A percentile compares a stretch with the other conserved stretches of the same genome.
These are phyloP conservation scores for Alternaria infectoria DNA, from an alignment of 2,329 filamentous ascomycete genomes.

Conservation along the genomic window DNA sequence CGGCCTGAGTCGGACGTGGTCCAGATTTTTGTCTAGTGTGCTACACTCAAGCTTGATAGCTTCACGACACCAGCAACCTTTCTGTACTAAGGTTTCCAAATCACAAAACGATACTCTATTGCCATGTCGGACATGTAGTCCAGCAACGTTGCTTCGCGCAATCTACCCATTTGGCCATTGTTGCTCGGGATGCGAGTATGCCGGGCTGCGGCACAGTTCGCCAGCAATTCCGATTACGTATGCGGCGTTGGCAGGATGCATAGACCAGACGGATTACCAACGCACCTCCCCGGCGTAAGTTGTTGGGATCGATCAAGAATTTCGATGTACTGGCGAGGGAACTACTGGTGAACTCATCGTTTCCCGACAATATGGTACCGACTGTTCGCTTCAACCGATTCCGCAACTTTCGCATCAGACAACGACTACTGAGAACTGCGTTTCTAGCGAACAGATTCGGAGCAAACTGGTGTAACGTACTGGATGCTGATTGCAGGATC, in stretches of 20 bases:
- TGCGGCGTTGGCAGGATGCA: constrained; percentile 8
- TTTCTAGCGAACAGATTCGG: neutral
- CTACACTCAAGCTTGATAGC: constrained; percentile 1
- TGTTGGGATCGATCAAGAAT: neutral
- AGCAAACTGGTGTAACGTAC: neutral
- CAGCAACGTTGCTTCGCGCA: neutral
- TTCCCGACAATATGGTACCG: neutral
- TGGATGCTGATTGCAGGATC: constrained; percentile 1
- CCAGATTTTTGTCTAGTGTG: constrained; percentile 3
- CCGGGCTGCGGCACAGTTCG: constrained; percentile 14
- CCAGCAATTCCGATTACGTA: neutral
- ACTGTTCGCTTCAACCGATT: neutral
- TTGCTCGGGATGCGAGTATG: neutral
- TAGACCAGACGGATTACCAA: neutral
- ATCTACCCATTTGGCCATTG: neutral
- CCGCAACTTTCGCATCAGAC: neutral
- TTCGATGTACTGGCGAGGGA: neutral
- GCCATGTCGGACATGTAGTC: neutral
- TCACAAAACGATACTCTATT: neutral
- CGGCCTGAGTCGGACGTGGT: constrained; percentile 1
- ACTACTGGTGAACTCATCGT: neutral
- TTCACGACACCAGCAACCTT: neutral
- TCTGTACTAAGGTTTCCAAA: neutral
- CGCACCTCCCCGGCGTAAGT: neutral
- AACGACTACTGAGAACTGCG: neutral